Evolutionary conservation across 1,284 basidiomycete species (phyloP).

Genomic region (Cerrena zonata): DNA sequence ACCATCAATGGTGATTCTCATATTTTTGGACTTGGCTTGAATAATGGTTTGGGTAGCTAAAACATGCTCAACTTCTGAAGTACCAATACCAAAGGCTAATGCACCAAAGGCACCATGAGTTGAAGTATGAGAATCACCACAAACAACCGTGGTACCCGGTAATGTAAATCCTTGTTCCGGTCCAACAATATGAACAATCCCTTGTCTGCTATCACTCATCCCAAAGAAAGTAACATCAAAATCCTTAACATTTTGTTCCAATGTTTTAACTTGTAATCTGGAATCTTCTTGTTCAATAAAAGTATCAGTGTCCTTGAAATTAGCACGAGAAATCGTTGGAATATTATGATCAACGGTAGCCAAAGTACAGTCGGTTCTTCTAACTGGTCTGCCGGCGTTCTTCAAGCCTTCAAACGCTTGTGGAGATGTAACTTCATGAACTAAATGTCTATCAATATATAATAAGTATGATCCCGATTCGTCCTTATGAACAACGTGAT

Average conservation of each 20-base stretch:
- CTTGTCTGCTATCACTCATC: constrained; percentile 85
- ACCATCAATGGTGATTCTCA: constrained; percentile 90
- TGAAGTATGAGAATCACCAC: constrained; percentile 92
- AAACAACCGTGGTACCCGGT: constrained; percentile 92
- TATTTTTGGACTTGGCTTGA: constrained; percentile 91
- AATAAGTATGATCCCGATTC: no score
- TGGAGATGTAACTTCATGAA: no score
- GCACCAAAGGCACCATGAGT: constrained; percentile 95
- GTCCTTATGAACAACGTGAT: no score
- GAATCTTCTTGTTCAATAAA: no score
- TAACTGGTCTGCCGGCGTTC: no score
- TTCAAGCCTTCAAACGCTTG: no score
- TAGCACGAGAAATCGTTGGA: no score
- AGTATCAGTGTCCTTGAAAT: no score
- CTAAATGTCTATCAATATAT: no score
- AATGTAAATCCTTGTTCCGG: constrained; percentile 95
- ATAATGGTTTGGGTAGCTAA: constrained; percentile 91
- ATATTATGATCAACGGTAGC: no score
- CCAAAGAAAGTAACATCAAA: constrained; percentile 95
- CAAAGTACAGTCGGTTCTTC: no score
- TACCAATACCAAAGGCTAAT: constrained; percentile 93
- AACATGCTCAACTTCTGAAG: constrained; percentile 95
- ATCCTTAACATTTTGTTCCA: constrained; percentile 93
- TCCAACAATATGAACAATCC: constrained; percentile 95
- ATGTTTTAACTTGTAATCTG: no score